Base-by-base conservation (phyloP, 306 rosid genomes). In the Prunus kanzakura region DNA sequence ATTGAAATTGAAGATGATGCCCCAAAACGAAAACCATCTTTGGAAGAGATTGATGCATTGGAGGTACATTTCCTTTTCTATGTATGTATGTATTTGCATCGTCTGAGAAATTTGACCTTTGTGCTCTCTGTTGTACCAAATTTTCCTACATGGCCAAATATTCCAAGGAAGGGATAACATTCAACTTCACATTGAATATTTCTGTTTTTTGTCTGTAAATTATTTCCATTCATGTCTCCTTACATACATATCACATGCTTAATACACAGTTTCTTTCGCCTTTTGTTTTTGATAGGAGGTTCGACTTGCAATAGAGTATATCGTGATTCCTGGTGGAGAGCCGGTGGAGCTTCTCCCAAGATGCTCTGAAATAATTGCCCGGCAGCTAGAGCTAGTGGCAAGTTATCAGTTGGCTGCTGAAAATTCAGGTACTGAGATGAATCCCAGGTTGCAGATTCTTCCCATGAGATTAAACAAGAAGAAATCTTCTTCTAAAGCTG, bases 261-360 rank as follows among this genome's bases (percentile, higher is more conserved):
- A 69, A n/a, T 50, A 12, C 47, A 66, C 45, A 1, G 6, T 41
- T 29, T 66, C 57, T 41, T 29, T 66, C 57, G 74, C 23, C 62
- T 76, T 61, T 58, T 57, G 77, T 73, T 29, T 67, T 23, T 77
- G 69, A 60, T 75, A 96, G 99, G 99, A 96, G 96, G 99, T 92
- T 64, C 89, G 99, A 74, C 97, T 96, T 51, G 99, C 98, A 32
- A 96, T 96, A 19, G 99, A 96, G 83, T 92, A 96, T 81, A 96
- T 96, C 0, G 99, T 96, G 78, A 96, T 96, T 82, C 99, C 99
- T 64, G 99, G 99, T 41, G 98, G 99, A 82, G 99, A 96, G 77
- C 84, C 98, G 3, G 99, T 96, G 29, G 99, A 96, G 85, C 99
- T 96, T 82, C 99, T 96, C 64, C 98, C 99, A 20, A 89, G 99